Evolutionary conservation across 1,284 basidiomycete species (phyloP).

Genomic region (Trichosporon ovoides): DNA sequence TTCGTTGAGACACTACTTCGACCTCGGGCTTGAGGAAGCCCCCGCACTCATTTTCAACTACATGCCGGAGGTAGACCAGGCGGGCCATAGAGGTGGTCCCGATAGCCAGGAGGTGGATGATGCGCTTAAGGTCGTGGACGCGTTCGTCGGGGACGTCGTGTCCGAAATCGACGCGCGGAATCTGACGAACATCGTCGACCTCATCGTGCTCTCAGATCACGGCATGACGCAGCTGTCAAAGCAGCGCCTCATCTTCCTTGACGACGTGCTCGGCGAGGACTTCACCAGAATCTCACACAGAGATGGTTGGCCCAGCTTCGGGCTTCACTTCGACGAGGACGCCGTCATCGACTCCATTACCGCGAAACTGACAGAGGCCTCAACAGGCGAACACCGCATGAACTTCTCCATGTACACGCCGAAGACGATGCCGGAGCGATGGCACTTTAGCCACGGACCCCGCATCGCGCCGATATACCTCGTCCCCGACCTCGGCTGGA

Average conservation of each 20-base stretch:
- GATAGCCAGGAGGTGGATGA: constrained; percentile 63
- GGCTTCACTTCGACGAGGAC: constrained; percentile 10
- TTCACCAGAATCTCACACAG: constrained; percentile 60
- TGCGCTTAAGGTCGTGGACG: constrained; percentile 65
- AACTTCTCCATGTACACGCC: constrained; percentile 69
- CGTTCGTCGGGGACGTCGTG: constrained; percentile 66
- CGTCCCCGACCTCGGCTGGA: constrained; percentile 70
- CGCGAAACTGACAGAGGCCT: background rate
- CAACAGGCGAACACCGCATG: constrained; percentile 50
- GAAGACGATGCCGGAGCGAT: constrained; percentile 72
- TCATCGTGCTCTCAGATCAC: constrained; percentile 87
- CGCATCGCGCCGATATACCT: constrained; percentile 84
- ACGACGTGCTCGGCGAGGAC: constrained; percentile 74
- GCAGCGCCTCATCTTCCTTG: constrained; percentile 69
- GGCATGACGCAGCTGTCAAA: constrained; percentile 84
- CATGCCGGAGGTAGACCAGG: constrained; percentile 50
- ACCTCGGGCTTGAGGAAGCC: constrained; percentile 61
- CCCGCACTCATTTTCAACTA: constrained; percentile 73
- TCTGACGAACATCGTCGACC: constrained; percentile 72
- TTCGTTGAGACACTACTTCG: constrained; percentile 70
- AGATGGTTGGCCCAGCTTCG: constrained; percentile 54
- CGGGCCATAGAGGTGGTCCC: constrained; percentile 70
- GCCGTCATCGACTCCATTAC: background rate
- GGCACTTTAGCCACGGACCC: constrained; percentile 65
- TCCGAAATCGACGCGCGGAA: constrained; percentile 63